phyloP scores from a whole-genome alignment of 306 rosid species.

The Amphicarpaea edgeworthii region DNA sequence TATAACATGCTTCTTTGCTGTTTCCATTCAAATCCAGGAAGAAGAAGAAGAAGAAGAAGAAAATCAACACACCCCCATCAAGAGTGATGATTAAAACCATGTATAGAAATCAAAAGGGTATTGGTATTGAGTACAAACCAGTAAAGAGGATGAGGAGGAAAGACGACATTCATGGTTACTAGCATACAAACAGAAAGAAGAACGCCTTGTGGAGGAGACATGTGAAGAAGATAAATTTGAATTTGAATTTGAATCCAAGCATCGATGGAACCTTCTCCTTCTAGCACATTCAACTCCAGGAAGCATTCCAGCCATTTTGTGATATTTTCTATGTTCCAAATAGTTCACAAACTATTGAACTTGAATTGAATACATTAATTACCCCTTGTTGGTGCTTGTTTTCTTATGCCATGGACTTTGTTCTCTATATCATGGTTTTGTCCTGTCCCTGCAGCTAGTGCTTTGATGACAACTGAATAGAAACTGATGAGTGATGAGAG shows the following conservation, averaged over 20 bases:
- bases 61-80: not conserved
- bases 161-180: conserved; percentile 57
- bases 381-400: too few relatives aligned
- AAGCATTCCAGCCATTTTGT: conserved; percentile 52
- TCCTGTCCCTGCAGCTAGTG: conserved; percentile 8
- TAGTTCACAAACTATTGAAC: not conserved
- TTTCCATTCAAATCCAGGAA: conserved; percentile 6
- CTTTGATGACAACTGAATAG: conserved; percentile 5
- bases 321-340: not conserved
- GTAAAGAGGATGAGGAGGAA: conserved; percentile 52
- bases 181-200: conserved; percentile 69
- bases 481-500: not conserved
- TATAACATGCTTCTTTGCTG: conserved; percentile 53
- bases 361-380: not conserved
- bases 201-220: conserved; percentile 54
- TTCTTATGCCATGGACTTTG: not conserved
- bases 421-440: not conserved
- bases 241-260: conserved; percentile 36
- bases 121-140: conserved; percentile 45
- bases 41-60: too few relatives aligned
- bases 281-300: conserved; percentile 97
- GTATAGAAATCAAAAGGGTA: not conserved
- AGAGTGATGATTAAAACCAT: not conserved
- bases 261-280: conserved; percentile 67
- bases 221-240: conserved; percentile 40